These are phyloP conservation scores for Colletotrichum tamarilloi DNA, from an alignment of 2,329 filamentous ascomycete species.

Conservation along the genomic window DNA sequence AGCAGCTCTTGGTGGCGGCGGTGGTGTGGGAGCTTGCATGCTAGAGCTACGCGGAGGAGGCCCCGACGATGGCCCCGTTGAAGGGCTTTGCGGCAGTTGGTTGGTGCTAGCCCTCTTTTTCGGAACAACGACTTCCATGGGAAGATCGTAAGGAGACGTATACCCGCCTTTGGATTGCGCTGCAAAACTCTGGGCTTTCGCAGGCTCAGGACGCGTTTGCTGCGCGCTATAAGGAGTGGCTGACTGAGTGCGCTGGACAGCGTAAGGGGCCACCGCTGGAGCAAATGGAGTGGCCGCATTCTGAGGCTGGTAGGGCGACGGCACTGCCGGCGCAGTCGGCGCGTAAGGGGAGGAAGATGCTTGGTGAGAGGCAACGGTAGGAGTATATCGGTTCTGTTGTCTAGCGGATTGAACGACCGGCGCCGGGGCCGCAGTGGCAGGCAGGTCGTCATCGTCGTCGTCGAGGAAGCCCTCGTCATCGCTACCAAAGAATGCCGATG, in stretches of 20 bases:
- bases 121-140: slow-evolving; percentile 85
- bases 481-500: slow-evolving; percentile 77
- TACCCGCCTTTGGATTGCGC: slow-evolving; percentile 94
- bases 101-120: slow-evolving; percentile 72
- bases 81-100: slow-evolving; percentile 58
- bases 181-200: slow-evolving; percentile 83
- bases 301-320: slow-evolving; percentile 40
- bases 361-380: slow-evolving; percentile 8
- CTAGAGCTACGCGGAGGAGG: slow-evolving; percentile 72
- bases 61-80: slow-evolving; percentile 48
- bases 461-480: slow-evolving; percentile 90
- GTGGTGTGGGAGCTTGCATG: slow-evolving; percentile 52
- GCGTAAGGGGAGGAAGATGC: slow-evolving; percentile 39
- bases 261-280: slow-evolving; percentile 37
- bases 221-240: slow-evolving; percentile 51
- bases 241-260: slow-evolving; percentile 40
- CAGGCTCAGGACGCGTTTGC: slow-evolving; percentile 56
- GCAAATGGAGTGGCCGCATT: slow-evolving; percentile 24
- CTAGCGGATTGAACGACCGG: slow-evolving; percentile 5
- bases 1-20: slow-evolving; percentile 22
- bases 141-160: slow-evolving; percentile 92
- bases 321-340: slow-evolving; percentile 38
- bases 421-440: slow-evolving; percentile 32
- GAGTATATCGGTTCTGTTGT: slow-evolving; percentile 35
- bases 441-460: slow-evolving; percentile 63